Base-by-base conservation (phyloP, 225 moss, liverwort and hornwort genomes). In the Physcomitrium patens region DNA sequence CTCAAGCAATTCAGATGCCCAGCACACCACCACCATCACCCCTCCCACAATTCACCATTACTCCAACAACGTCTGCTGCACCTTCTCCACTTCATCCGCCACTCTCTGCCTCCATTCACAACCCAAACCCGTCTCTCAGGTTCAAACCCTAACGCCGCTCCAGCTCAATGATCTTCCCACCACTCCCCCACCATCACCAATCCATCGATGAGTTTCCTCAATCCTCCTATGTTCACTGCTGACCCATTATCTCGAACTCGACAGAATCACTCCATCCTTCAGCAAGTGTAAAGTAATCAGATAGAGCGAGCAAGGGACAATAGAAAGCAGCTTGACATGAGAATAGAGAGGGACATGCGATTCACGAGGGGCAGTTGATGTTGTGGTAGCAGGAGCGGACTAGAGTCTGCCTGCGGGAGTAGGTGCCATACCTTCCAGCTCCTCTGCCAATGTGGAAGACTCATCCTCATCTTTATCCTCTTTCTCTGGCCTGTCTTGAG, bases 281-380 rank as follows among this genome's bases (percentile, higher is more conserved):
- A 0, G 31, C 31, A 37, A 37, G 31, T 37, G 31, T 2, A 3
- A 37, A 7, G 31, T 37, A 37, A 4, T 37, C 7, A 37, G 31
- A 37, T 37, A 37, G 31, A 1, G 31, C 31, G 31, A 37, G 31
- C 31, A 37, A 37, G 1, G 5, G 4, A 7, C 5, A 37, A 37
- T 7, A 12, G 49, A 16, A 3, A 42, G 43, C 10, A 17, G 3
- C 18, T 31, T 14, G 6, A 18, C 23, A 42, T 7, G 19, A 55
- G 19, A 54, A 59, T 9, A 23, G 7, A n/a, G 56, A 6, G 0
- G 60, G 11, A 69, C 73, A 79, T 68, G 74, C 46, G 74, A 62
- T 74, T 22, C 74, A 79, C 68, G 68, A 45, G 74, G 68, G 17
- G 12, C 48, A 59, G 2, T 8, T 2, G 37, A 45, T 54, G 64